These are phyloP conservation scores for Aspergillus luchuensis DNA, from an alignment of 2,329 filamentous ascomycete species.

Conservation along the genomic window DNA sequence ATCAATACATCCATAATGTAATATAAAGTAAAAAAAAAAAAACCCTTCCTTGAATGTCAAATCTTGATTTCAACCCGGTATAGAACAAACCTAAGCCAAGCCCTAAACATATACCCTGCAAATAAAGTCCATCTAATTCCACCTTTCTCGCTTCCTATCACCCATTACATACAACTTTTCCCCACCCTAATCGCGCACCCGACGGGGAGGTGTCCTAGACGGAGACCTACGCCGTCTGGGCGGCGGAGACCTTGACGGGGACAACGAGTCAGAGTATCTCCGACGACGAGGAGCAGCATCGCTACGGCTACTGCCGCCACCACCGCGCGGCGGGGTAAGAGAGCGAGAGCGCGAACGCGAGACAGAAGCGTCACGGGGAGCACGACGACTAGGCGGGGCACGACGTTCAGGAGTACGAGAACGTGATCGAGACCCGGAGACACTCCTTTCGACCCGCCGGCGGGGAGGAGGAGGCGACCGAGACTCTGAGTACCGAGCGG, in stretches of 20 bases:
- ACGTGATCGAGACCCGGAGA: conserved; percentile 30
- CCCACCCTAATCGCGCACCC: conserved; percentile 9
- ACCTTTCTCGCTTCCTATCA: too few relatives aligned
- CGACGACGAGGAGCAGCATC: conserved; percentile 11
- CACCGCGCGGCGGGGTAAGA: conserved; percentile 21
- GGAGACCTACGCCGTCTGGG: conserved; percentile 19
- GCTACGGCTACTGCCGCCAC: background rate
- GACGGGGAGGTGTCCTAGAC: conserved; percentile 24
- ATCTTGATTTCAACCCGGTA: too few relatives aligned
- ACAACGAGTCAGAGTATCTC: conserved; percentile 23
- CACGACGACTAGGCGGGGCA: conserved; percentile 21
- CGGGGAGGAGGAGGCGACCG: conserved; percentile 34
- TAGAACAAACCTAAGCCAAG: too few relatives aligned
- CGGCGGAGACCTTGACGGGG: conserved; percentile 25
- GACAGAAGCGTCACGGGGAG: conserved; percentile 25
- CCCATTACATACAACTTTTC: too few relatives aligned
- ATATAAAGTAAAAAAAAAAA: too few relatives aligned
- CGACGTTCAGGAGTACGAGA: conserved; percentile 29
- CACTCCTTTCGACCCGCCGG: conserved; percentile 22
- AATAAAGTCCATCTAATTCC: too few relatives aligned
- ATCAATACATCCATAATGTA: too few relatives aligned
- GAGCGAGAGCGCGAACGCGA: conserved; percentile 30
- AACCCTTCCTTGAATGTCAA: too few relatives aligned
- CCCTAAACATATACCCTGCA: too few relatives aligned
- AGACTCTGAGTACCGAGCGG: conserved; percentile 31